A percentile compares a stretch with the other conserved stretches of the same genome.
Conservation (phyloP, 1,284 basidiomycete species). For the Volvariella surrecta region DNA sequence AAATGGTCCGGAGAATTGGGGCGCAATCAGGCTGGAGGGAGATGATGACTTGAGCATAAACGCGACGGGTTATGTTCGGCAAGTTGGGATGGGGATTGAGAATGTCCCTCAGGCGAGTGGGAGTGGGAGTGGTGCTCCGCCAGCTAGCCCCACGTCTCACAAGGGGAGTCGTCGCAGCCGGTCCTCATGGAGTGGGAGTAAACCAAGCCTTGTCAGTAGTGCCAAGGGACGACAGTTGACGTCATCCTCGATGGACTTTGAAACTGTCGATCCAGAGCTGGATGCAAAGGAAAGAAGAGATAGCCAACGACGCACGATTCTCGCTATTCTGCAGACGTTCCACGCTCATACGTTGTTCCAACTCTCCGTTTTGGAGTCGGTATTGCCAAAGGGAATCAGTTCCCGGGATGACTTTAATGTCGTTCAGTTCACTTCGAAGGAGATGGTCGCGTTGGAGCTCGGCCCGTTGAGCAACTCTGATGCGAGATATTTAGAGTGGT, state of each 20-base stretch:
- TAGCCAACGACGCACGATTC: constrained; percentile 48
- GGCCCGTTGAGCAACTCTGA: constrained; percentile 64
- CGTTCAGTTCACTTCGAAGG: constrained; percentile 41
- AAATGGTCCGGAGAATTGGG: constrained; percentile 41
- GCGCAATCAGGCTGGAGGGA: constrained; percentile 48
- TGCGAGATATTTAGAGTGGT: constrained; percentile 65
- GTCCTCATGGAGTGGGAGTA: constrained; percentile 15
- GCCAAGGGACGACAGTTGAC: constrained; percentile 18
- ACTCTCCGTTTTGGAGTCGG: constrained; percentile 45
- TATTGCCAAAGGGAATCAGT: constrained; percentile 26
- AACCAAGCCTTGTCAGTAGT: neutral
- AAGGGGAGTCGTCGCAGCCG: constrained; percentile 34
- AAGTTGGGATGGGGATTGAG: constrained; percentile 63
- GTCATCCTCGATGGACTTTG: constrained; percentile 16
- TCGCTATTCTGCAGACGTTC: constrained; percentile 64
- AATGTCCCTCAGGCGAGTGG: constrained; percentile 32
- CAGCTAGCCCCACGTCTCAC: constrained; percentile 28
- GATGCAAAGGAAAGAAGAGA: constrained; percentile 23
- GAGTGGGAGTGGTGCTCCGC: constrained; percentile 9
- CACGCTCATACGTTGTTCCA: constrained; percentile 63
- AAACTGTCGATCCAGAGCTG: neutral
- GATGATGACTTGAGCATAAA: constrained; percentile 44
- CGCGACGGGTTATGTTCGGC: constrained; percentile 36
- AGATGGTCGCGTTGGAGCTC: constrained; percentile 59
- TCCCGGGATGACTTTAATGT: constrained; percentile 9